phyloP scores from a whole-genome alignment of 345 rosid genomes.

The Linum usitatissimum region DNA sequence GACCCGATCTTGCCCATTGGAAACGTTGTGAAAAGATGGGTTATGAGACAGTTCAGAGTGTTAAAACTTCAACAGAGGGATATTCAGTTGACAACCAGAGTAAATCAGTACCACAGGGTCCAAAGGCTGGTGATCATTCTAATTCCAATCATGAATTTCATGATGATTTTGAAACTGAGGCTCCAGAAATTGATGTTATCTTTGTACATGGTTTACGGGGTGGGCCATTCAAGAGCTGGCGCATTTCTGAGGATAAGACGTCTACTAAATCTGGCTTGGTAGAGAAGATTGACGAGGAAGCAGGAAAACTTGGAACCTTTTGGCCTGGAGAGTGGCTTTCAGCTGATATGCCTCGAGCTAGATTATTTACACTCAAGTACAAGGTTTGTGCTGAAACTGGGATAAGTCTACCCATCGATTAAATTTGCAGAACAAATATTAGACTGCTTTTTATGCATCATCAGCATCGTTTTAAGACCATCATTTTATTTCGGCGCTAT shows the following conservation, averaged over 20 bases:
- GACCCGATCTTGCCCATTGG: slow-evolving; percentile 85
- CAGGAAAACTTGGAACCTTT: slow-evolving; percentile 90
- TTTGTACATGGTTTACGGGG: slow-evolving; percentile 96
- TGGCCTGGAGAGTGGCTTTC: slow-evolving; percentile 99
- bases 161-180: slow-evolving; percentile 24
- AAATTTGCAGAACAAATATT: background rate
- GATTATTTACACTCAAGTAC: slow-evolving; percentile 79
- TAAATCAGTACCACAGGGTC: slow-evolving; percentile 17
- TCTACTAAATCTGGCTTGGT: slow-evolving; percentile 93
- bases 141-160: slow-evolving; percentile 24
- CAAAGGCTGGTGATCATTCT: slow-evolving; percentile 22
- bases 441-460: background rate
- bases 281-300: slow-evolving; percentile 97
- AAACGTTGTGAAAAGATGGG: slow-evolving; percentile 39
- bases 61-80: slow-evolving; percentile 19
- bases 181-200: slow-evolving; percentile 67
- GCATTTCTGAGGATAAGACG: slow-evolving; percentile 70
- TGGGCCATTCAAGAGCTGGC: slow-evolving; percentile 94
- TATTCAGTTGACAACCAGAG: slow-evolving; percentile 20
- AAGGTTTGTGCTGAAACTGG: slow-evolving; percentile 50
- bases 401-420: slow-evolving; percentile 1
- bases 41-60: slow-evolving; percentile 18
- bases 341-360: slow-evolving; percentile 72
- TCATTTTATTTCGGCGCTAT: slow-evolving; percentile 4
- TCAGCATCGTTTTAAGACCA: background rate